These are phyloP conservation scores for Eucalyptus cladocalyx DNA, from an alignment of 345 rosid genomes.

Conservation along the genomic window DNA sequence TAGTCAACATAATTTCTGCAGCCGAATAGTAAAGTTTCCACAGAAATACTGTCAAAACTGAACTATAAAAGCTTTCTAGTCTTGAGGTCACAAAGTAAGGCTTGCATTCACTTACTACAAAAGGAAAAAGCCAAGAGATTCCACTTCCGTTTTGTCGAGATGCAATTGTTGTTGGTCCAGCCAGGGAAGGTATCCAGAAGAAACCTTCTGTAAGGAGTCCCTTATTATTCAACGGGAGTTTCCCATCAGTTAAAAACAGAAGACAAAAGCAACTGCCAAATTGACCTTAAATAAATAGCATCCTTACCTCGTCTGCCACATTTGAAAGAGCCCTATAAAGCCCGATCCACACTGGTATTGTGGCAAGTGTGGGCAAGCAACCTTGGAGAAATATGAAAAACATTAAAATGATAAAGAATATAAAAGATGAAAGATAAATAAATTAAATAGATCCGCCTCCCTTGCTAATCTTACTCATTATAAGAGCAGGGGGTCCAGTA, in stretches of 20 bases:
- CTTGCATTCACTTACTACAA: conserved; percentile 39
- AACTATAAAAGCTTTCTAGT: background rate
- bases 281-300: background rate
- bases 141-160: conserved; percentile 82
- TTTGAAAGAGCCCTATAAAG: conserved; percentile 96
- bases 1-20: background rate
- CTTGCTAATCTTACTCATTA: background rate
- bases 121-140: conserved; percentile 92
- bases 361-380: conserved; percentile 91
- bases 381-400: conserved; percentile 24
- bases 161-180: conserved; percentile 91
- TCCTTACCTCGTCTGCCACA: conserved; percentile 80
- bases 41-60: background rate
- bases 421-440: background rate
- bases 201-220: conserved; percentile 98
- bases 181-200: conserved; percentile 96
- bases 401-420: background rate
- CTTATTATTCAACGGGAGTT: conserved; percentile 17
- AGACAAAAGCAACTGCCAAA: background rate
- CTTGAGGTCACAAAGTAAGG: background rate
- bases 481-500: background rate
- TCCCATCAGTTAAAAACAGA: background rate
- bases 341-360: conserved; percentile 98
- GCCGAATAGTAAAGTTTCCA: background rate
- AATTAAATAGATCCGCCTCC: background rate